Evolutionary conservation across 2,329 filamentous ascomycete species (phyloP).

Genomic region (Immersiporthe knoxdaviesiana): DNA sequence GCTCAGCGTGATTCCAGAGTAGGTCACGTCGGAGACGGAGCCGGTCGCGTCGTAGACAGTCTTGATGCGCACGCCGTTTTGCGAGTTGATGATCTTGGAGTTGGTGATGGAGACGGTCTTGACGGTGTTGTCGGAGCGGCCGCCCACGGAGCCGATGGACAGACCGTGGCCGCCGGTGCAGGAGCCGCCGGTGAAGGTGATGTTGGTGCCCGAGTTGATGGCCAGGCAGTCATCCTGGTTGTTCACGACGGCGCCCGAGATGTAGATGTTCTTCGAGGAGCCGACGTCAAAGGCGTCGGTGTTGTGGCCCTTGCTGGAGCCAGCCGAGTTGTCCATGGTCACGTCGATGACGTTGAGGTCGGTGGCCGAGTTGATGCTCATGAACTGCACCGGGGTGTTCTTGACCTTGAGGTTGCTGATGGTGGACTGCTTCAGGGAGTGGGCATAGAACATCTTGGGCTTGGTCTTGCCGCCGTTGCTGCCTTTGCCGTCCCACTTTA

Average conservation of each 20-base stretch:
- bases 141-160: slow-evolving; percentile 50
- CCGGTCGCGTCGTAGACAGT: slow-evolving; percentile 51
- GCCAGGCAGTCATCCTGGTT: slow-evolving; percentile 67
- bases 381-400: slow-evolving; percentile 48
- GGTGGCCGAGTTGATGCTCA: slow-evolving; percentile 44
- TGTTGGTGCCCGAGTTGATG: slow-evolving; percentile 56
- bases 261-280: slow-evolving; percentile 51
- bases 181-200: slow-evolving; percentile 48
- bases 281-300: slow-evolving; percentile 64
- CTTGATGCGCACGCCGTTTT: slow-evolving; percentile 58
- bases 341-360: slow-evolving; percentile 42
- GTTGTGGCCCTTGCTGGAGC: slow-evolving; percentile 48
- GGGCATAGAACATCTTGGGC: slow-evolving; percentile 51
- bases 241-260: slow-evolving; percentile 55
- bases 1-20: slow-evolving; percentile 35
- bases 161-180: slow-evolving; percentile 51
- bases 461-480: slow-evolving; percentile 44
- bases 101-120: slow-evolving; percentile 53
- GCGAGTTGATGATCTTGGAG: slow-evolving; percentile 53
- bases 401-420: slow-evolving; percentile 45
- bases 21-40: slow-evolving; percentile 44
- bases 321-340: slow-evolving; percentile 45
- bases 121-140: slow-evolving; percentile 56
- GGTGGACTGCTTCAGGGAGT: slow-evolving; percentile 46
- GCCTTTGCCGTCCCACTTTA: slow-evolving; percentile 40